Evolutionary conservation across 1,284 basidiomycete genomes (phyloP), one percentile per base, ranked within the genome.

Genomic region (Rhodotorula sp.): DNA sequence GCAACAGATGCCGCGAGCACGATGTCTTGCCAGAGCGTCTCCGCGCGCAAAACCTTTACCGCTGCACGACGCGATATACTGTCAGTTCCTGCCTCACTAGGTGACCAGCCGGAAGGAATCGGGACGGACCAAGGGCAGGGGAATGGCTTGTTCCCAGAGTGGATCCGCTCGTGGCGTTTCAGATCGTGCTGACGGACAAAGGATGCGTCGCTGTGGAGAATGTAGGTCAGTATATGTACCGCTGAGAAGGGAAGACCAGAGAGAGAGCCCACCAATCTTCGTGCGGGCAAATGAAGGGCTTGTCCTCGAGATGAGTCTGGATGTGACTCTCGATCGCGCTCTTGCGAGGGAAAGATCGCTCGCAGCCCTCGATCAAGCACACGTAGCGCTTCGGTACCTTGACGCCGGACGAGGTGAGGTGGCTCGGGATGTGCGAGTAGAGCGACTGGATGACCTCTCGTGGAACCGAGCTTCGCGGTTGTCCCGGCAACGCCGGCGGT

Each of bases 221-320:
- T 3, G 23, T n/a, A 26, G 12, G 60, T 58, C 58, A 71, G 64
- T 23, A 20, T 31, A 3, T 3, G 21, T 5, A 18, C 5, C 10
- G 4, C 23, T 20, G 39, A 18, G n/a, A 8, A n/a, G n/a, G 18
- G 49, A 64, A 64, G 39, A 43, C 39, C 5, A 18, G 39, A 6
- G 51, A 18, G 39, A 6, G 51, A 5, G 67, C 78, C 67, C 47
- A 79, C 77, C 84, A 84, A 57, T 81, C 79, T 31, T 77, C 74
- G 56, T 79, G 79, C 2, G 79, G 75, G 72, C 84, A 85, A 5
- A 81, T 77, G 75, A 81, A 84, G 39, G 83, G 84, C 78, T 84
- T 85, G 78, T 84, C 83, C 71, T 84, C 82, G n/a, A 85, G 76
- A 72, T 85, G 84, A 52, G 83, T 84, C 72, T 84, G 83, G 70